Evolutionary conservation across 2,329 filamentous ascomycete genomes (phyloP).

Genomic region (Ustilaginoidea virens): DNA sequence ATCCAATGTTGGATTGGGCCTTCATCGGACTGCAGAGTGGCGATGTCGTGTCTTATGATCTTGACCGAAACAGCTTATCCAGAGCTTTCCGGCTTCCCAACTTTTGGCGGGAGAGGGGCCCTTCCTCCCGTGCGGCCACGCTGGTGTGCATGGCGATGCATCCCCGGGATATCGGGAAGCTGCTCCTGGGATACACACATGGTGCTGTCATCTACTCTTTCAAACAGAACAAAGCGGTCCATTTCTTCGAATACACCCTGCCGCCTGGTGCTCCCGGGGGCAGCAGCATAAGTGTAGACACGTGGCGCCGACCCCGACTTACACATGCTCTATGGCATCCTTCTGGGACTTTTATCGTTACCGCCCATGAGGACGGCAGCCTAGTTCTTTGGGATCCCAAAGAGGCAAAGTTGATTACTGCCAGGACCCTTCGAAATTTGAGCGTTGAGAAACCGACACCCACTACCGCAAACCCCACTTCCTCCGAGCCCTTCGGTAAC

Average conservation of each 20-base stretch:
- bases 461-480: conserved; percentile 32
- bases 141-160: conserved; percentile 74
- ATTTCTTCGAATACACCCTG: conserved; percentile 72
- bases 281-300: conserved; percentile 47
- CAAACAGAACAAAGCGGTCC: conserved; percentile 68
- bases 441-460: conserved; percentile 54
- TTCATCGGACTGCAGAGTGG: conserved; percentile 72
- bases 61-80: conserved; percentile 60
- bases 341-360: conserved; percentile 77
- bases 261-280: conserved; percentile 74
- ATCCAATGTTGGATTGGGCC: conserved; percentile 87
- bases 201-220: conserved; percentile 87
- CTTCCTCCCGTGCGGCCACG: conserved; percentile 41
- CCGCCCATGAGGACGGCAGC: conserved; percentile 79
- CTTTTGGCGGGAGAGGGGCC: conserved; percentile 64
- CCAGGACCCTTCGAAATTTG: conserved; percentile 61
- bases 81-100: conserved; percentile 72
- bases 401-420: conserved; percentile 71
- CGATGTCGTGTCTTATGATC: conserved; percentile 81
- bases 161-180: conserved; percentile 78
- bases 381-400: conserved; percentile 90
- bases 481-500: conserved; percentile 61
- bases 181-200: conserved; percentile 80
- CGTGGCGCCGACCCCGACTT: conserved; percentile 53
- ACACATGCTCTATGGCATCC: conserved; percentile 89